A percentile compares a stretch with the other conserved stretches of the same genome.
These are phyloP conservation scores for Achlya hypogyna DNA, from an alignment of 352 stramenopile species.

Conservation along the genomic window DNA sequence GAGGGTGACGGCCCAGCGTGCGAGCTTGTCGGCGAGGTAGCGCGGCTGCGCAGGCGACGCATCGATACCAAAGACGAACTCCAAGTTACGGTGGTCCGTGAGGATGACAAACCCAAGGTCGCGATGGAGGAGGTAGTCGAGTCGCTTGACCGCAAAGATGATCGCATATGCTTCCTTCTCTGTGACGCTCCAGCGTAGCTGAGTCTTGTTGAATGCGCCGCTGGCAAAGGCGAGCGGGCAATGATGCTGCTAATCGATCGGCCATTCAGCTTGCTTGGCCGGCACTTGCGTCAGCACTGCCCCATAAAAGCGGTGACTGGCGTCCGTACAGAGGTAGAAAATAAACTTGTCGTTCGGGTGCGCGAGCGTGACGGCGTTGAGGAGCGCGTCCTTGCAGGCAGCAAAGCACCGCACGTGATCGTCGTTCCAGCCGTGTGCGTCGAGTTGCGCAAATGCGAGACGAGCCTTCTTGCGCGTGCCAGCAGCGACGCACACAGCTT, in stretches of 20 bases:
- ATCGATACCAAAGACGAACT: slow-evolving; percentile 23
- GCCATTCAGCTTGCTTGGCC: neutral
- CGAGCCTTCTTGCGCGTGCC: slow-evolving; percentile 22
- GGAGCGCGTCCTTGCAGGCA: slow-evolving; percentile 10
- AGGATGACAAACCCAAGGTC: slow-evolving; percentile 6
- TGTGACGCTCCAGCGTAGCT: slow-evolving; percentile 18
- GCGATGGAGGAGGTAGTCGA: slow-evolving; percentile 23
- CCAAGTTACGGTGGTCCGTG: slow-evolving; percentile 25
- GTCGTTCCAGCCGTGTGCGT: slow-evolving; percentile 10
- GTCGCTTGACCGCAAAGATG: slow-evolving; percentile 20
- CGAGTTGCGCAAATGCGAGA: slow-evolving; percentile 10
- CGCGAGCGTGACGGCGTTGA: slow-evolving; percentile 20
- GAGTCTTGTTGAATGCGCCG: slow-evolving; percentile 17
- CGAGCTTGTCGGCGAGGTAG: slow-evolving; percentile 30
- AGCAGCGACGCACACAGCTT: neutral
- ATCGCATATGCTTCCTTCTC: slow-evolving; percentile 27
- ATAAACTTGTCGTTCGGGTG: slow-evolving; percentile 17
- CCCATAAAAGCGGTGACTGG: slow-evolving; percentile 23
- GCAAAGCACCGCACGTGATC: slow-evolving; percentile 17
- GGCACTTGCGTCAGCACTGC: slow-evolving; percentile 22
- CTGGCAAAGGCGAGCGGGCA: slow-evolving; percentile 24
- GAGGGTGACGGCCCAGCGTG: slow-evolving; percentile 23
- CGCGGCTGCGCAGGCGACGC: neutral
- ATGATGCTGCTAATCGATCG: slow-evolving; percentile 23
- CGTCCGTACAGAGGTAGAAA: slow-evolving; percentile 26